phyloP scores from a whole-genome alignment of 768 basidiomycete genomes.

The Rhizopogon sp. region DNA sequence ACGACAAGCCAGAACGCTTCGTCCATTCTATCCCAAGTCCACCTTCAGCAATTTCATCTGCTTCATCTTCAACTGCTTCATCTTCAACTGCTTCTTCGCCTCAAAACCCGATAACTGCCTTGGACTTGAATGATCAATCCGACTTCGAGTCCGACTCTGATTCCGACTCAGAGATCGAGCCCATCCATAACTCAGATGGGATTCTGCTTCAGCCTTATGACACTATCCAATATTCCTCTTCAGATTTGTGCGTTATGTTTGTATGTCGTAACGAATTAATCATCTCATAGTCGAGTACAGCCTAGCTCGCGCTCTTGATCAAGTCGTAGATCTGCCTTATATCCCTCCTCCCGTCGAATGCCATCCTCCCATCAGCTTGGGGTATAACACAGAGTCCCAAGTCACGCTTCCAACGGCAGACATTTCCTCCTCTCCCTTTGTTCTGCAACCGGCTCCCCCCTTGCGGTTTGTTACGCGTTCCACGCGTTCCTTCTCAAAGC shows the following conservation, averaged over 20 bases:
- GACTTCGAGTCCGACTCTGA: constrained; percentile 20
- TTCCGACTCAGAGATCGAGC: constrained; percentile 28
- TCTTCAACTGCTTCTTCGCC: constrained; percentile 19
- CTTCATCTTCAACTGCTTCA: constrained; percentile 20
- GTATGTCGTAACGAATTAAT: not conserved
- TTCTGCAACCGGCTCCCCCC: not conserved
- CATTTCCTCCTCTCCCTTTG: not conserved
- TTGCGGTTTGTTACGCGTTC: constrained; percentile 10
- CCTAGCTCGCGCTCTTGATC: constrained; percentile 8
- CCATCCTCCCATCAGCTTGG: constrained; percentile 2
- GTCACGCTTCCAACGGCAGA: not conserved
- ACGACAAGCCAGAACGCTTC: constrained; percentile 25
- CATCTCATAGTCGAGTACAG: constrained; percentile 15
- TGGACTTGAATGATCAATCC: constrained; percentile 8
- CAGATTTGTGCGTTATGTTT: constrained; percentile 20
- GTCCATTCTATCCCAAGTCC: constrained; percentile 13
- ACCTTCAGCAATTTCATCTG: constrained; percentile 23
- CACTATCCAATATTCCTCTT: constrained; percentile 7
- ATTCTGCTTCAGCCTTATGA: not conserved
- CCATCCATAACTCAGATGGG: not conserved
- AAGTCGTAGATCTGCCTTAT: constrained; percentile 8
- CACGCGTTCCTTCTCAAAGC: constrained; percentile 6
- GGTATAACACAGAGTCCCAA: not conserved
- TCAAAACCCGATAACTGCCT: not conserved
- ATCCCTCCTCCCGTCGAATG: constrained; percentile 8